These are phyloP conservation scores for Paramecium bursaria DNA, from an alignment of 73 alveolate species.

Conservation along the genomic window DNA sequence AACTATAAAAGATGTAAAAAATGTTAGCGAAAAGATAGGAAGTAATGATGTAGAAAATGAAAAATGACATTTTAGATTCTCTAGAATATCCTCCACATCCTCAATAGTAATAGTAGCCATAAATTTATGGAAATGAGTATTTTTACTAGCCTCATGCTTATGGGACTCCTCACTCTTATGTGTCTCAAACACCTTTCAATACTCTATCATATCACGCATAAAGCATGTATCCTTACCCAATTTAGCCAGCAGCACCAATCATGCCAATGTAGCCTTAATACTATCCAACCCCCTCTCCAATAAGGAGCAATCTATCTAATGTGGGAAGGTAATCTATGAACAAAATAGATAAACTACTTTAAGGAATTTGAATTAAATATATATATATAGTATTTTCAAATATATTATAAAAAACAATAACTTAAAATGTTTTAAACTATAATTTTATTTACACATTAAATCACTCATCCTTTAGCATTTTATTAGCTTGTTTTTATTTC, in stretches of 20 bases:
- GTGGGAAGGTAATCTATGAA: neutral
- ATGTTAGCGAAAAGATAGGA: neutral
- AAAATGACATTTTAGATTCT: neutral
- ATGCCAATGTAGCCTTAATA: no score
- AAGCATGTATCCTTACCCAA: no score
- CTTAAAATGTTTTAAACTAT: no score
- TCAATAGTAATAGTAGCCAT: neutral
- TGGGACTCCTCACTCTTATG: neutral
- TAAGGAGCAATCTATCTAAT: neutral
- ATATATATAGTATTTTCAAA: no score
- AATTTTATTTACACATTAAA: no score
- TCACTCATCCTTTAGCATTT: no score
- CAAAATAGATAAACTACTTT: neutral
- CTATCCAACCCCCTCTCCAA: neutral
- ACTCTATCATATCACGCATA: no score
- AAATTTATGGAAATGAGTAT: neutral
- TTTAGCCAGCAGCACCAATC: no score
- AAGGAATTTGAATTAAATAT: no score
- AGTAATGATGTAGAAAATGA: neutral
- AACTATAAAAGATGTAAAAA: no score
- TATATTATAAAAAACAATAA: no score
- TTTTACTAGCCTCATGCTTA: neutral
- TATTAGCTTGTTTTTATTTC: no score
- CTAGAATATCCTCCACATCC: neutral
- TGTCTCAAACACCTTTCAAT: neutral